Evolutionary conservation across 2,329 filamentous ascomycete genomes (phyloP), one percentile per base, ranked within the genome.

Genomic region (Neonectria hederae): DNA sequence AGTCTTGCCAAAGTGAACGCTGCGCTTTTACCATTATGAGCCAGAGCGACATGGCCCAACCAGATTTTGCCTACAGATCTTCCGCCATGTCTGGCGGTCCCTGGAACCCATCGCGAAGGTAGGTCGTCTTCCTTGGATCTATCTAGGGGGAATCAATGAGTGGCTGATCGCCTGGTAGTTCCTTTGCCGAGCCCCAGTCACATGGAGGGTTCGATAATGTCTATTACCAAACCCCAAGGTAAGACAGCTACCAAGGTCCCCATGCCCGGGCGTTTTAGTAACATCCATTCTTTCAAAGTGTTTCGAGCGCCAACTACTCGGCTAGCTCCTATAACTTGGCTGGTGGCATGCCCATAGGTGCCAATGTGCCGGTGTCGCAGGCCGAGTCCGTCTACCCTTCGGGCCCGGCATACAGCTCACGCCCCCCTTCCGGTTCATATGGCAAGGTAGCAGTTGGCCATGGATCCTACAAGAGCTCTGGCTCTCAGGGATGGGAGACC

Each of bases 41-140:
- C 72, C 75, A 75, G 64, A 75, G 76, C 73, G 76, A 80, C 67
- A 83, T 84, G 82, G 78, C 81, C 48, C 82, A 83, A 68, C 79
- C 81, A 72, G 81, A 84, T 58, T 79, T 82, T 79, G 77, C 80
- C 66, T 85, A 84, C 76, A 82, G 80, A 74, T 78, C 76, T 67
- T 74, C 83, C 69, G 77, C 78, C 72, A 79, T 81, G 76, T 77
- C 82, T 65, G 81, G 80, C 76, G 80, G 83, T 70, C 80, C 83
- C 62, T 86, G 84, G 84, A 81, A 81, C 68, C 75, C 82, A 68
- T 78, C 81, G 69, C 83, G 82, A 78, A 87, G 84, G 85, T 87
- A 82, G 81, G 83, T 77, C 51, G 26, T 57, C 57, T 56, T 62
- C 51, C 59, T 53, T 46, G 56, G 38, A 59, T 61, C 53, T 43